Evolutionary conservation across 2,329 filamentous ascomycete species (phyloP).

Genomic region (Phialophora tarda): DNA sequence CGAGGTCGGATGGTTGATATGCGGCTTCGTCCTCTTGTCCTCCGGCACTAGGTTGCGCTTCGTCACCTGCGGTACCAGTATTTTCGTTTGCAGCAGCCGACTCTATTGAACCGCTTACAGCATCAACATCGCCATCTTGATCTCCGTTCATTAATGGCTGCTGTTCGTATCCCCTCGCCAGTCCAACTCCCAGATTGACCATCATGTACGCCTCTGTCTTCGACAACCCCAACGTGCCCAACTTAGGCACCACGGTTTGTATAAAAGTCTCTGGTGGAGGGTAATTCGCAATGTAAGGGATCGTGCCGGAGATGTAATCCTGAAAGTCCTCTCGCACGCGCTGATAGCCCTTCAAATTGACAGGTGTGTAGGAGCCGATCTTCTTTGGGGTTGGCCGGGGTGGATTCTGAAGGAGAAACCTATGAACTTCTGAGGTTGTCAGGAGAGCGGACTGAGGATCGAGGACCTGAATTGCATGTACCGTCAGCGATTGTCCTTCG

Average conservation of each 20-base stretch:
- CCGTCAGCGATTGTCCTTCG: background rate
- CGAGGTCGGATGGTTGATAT: slow-evolving; percentile 26
- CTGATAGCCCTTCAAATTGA: slow-evolving; percentile 53
- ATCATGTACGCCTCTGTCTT: slow-evolving; percentile 56
- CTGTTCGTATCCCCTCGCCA: slow-evolving; percentile 33
- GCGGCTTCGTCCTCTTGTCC: slow-evolving; percentile 18
- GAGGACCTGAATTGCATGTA: slow-evolving; percentile 45
- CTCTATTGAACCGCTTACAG: slow-evolving; percentile 21
- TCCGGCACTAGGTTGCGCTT: background rate
- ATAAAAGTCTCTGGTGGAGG: slow-evolving; percentile 50
- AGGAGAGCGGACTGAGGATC: slow-evolving; percentile 53
- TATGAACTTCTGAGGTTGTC: slow-evolving; percentile 53
- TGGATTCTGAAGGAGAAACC: slow-evolving; percentile 50
- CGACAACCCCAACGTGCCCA: slow-evolving; percentile 51
- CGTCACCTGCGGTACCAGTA: slow-evolving; percentile 6
- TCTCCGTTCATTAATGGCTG: background rate
- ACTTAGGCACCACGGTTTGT: slow-evolving; percentile 44
- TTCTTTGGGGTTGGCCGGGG: slow-evolving; percentile 42
- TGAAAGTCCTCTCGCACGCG: slow-evolving; percentile 51
- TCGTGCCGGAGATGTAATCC: slow-evolving; percentile 29
- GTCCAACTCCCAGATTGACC: slow-evolving; percentile 52
- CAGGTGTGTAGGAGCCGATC: slow-evolving; percentile 43
- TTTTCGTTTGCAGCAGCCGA: slow-evolving; percentile 19
- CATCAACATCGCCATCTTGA: slow-evolving; percentile 10
- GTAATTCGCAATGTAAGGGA: slow-evolving; percentile 28